A percentile compares a stretch with the other conserved stretches of the same genome.
Conservation (phyloP, 805 yeast genomes). For the Pichia manshurica region DNA sequence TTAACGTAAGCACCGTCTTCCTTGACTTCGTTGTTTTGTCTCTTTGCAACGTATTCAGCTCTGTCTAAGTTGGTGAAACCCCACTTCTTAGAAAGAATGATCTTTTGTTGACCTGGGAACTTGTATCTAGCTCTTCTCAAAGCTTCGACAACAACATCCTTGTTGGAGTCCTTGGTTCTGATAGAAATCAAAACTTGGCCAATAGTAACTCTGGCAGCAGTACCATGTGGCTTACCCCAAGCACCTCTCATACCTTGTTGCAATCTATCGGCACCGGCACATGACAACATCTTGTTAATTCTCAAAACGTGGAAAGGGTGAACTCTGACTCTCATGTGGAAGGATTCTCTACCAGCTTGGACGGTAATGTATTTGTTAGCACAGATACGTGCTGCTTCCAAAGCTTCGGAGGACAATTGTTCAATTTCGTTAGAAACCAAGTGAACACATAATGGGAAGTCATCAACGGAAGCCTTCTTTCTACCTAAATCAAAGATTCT, state of each 20-base stretch:
- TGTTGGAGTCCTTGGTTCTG: slow-evolving; percentile 98
- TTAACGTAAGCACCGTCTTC: slow-evolving; percentile 99
- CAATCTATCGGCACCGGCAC: slow-evolving; percentile 99
- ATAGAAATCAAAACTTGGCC: slow-evolving; percentile 98
- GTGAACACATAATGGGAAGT: slow-evolving; percentile 99
- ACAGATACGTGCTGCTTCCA: slow-evolving; percentile 99
- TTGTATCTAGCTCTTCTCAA: slow-evolving; percentile 99
- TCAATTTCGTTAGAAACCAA: slow-evolving; percentile 98
- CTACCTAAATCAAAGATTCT: slow-evolving; percentile 99
- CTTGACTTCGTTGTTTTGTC: slow-evolving; percentile 96
- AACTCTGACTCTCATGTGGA: slow-evolving; percentile 99
- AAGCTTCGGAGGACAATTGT: slow-evolving; percentile 99
- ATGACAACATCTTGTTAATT: slow-evolving; percentile 99
- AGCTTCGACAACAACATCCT: slow-evolving; percentile 96
- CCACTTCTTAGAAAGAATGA: slow-evolving; percentile 99
- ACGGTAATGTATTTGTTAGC: slow-evolving; percentile 99
- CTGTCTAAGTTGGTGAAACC: slow-evolving; percentile 99
- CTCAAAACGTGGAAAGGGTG: slow-evolving; percentile 99
- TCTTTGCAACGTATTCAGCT: slow-evolving; percentile 89
- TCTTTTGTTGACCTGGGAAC: slow-evolving; percentile 99
- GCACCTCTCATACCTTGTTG: slow-evolving; percentile 99
- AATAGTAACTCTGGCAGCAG: slow-evolving; percentile 98
- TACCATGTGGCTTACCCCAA: slow-evolving; percentile 99
- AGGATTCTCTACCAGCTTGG: slow-evolving; percentile 96
- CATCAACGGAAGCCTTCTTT: slow-evolving; percentile 99